Evolutionary conservation across 495 filamentous ascomycete species (phyloP).

Genomic region (Xylaria bambusicola): DNA sequence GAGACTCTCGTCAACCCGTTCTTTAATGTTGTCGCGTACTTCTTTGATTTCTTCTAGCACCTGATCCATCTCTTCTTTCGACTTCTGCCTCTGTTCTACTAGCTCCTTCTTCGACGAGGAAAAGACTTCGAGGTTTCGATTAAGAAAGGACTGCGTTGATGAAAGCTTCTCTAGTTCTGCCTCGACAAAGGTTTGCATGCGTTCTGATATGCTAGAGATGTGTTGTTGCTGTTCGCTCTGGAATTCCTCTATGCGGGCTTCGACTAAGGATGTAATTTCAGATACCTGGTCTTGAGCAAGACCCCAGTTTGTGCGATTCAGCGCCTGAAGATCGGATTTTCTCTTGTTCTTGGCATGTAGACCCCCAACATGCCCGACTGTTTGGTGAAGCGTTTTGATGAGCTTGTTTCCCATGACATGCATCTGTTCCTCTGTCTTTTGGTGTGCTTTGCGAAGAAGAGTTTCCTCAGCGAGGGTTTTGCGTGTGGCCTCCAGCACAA

Average conservation of each 20-base stretch:
- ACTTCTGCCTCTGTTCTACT: constrained; percentile 63
- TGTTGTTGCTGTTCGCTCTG: constrained; percentile 67
- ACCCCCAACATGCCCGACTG: constrained; percentile 76
- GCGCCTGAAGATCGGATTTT: constrained; percentile 74
- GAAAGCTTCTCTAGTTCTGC: constrained; percentile 69
- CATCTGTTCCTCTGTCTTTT: constrained; percentile 79
- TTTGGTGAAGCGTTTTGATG: constrained; percentile 70
- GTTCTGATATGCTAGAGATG: constrained; percentile 62
- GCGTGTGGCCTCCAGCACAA: constrained; percentile 71
- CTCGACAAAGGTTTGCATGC: constrained; percentile 73
- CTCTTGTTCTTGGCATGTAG: constrained; percentile 82
- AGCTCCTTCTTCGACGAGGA: constrained; percentile 66
- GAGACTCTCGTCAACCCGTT: constrained; percentile 80
- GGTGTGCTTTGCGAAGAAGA: constrained; percentile 75
- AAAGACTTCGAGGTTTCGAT: constrained; percentile 65
- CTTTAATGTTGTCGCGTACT: constrained; percentile 83
- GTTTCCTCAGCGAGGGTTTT: constrained; percentile 80
- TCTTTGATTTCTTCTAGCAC: constrained; percentile 90
- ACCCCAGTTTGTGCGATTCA: constrained; percentile 79
- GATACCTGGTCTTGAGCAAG: constrained; percentile 72
- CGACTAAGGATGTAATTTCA: constrained; percentile 72
- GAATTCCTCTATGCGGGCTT: constrained; percentile 69
- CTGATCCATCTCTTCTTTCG: constrained; percentile 85
- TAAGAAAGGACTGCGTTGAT: constrained; percentile 65
- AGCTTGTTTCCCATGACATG: constrained; percentile 70